A percentile compares a stretch with the other conserved stretches of the same genome.
These are phyloP conservation scores for Parascedosporium putredinis DNA, from an alignment of 2,329 filamentous ascomycete genomes.

Conservation along the genomic window DNA sequence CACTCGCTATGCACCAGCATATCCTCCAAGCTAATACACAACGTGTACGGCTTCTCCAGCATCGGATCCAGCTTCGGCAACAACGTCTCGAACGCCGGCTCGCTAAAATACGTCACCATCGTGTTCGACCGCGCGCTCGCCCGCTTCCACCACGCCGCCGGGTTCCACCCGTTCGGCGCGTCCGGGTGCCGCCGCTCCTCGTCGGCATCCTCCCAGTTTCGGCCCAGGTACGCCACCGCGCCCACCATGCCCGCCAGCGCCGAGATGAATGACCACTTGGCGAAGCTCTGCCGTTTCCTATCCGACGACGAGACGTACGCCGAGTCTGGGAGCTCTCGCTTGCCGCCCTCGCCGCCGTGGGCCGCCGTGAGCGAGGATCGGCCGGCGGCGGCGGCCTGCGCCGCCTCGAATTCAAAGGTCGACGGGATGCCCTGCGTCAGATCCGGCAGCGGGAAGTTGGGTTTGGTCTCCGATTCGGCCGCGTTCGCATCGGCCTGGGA, in stretches of 20 bases:
- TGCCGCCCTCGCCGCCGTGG: conserved; percentile 24
- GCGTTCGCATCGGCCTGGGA: conserved; percentile 2
- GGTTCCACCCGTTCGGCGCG: conserved; percentile 69
- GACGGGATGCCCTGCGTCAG: conserved; percentile 92
- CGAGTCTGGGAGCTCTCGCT: conserved; percentile 57
- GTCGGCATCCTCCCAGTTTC: conserved; percentile 78
- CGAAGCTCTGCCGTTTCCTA: conserved; percentile 63
- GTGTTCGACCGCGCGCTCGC: conserved; percentile 64
- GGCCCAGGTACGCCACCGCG: conserved; percentile 65
- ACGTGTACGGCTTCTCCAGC: conserved; percentile 78
- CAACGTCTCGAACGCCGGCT: conserved; percentile 88
- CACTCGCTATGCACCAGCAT: conserved; percentile 91
- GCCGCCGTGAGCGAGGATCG: conserved; percentile 19
- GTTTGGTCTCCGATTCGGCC: conserved; percentile 11
- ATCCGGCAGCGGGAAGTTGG: conserved; percentile 52
- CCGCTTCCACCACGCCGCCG: conserved; percentile 69
- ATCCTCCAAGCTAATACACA: conserved; percentile 88
- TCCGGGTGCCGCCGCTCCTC: conserved; percentile 61
- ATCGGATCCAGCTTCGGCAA: conserved; percentile 72
- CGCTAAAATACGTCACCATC: conserved; percentile 84
- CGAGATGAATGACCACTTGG: conserved; percentile 61
- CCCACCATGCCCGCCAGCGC: conserved; percentile 46
- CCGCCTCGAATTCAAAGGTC: conserved; percentile 70
- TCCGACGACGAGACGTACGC: conserved; percentile 89
- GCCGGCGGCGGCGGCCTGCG: conserved; percentile 28